These are phyloP conservation scores for Umbilicus rupestris DNA, from an alignment of 164 flowering plant genomes.

Conservation along the genomic window DNA sequence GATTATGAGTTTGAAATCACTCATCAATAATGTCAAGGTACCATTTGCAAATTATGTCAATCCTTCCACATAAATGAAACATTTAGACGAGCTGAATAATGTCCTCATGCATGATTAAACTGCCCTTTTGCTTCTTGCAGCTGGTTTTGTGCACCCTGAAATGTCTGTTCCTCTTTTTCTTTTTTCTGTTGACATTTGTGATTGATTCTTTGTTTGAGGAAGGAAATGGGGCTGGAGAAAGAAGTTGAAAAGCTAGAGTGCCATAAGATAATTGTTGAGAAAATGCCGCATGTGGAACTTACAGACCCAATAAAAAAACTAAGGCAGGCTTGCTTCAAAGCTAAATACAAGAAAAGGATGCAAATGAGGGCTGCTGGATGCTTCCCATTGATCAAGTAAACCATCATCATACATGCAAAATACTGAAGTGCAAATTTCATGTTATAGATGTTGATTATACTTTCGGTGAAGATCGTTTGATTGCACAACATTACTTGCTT, in stretches of 20 bases:
- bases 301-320: conserved; percentile 38
- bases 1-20: conserved; percentile 47
- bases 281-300: conserved; percentile 36
- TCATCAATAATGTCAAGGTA: conserved; percentile 53
- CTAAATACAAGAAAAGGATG: conserved; percentile 53
- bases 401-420: background rate
- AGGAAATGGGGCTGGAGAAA: conserved; percentile 35
- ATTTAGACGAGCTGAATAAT: no score
- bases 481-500: background rate
- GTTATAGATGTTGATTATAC: background rate
- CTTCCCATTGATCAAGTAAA: background rate
- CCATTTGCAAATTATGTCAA: no score
- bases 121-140: no score
- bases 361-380: background rate
- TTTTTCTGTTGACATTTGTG: background rate
- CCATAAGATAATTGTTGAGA: conserved; percentile 31
- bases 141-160: no score
- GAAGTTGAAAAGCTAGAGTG: conserved; percentile 41
- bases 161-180: background rate
- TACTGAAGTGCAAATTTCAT: background rate
- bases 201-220: background rate
- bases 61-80: no score
- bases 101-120: no score
- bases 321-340: conserved; percentile 65
- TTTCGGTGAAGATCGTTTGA: background rate